Evolutionary conservation across 805 yeast species (phyloP).

Genomic region (Pichia nanzhaoensis): DNA sequence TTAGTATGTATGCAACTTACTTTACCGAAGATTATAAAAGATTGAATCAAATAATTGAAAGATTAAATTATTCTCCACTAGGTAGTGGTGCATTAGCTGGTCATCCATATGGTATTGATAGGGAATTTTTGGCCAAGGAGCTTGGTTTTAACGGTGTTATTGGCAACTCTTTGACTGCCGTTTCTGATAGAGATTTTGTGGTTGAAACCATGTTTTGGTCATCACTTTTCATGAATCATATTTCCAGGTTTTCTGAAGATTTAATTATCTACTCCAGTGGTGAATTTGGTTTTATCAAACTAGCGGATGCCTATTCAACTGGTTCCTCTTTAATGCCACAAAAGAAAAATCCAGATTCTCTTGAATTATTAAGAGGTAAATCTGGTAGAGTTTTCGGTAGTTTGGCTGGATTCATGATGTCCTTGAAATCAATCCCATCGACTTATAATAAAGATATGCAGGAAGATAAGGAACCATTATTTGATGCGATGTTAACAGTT

Average conservation of each 20-base stretch:
- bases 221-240: conserved; percentile 88
- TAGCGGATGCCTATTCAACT: conserved; percentile 97
- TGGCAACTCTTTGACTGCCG: conserved; percentile 96
- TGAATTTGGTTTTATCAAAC: conserved; percentile 88
- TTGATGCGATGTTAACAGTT: conserved; percentile 83
- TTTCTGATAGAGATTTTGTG: conserved; percentile 95
- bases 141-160: conserved; percentile 80
- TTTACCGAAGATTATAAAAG: conserved; percentile 87
- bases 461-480: conserved; percentile 98
- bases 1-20: conserved; percentile 90
- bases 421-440: conserved; percentile 94
- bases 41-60: conserved; percentile 66
- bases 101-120: conserved; percentile 97
- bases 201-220: conserved; percentile 96
- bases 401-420: conserved; percentile 92
- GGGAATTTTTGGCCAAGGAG: conserved; percentile 77
- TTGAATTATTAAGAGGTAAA: conserved; percentile 93
- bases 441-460: conserved; percentile 98
- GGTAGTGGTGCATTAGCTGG: conserved; percentile 99
- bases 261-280: conserved; percentile 94
- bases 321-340: conserved; percentile 99
- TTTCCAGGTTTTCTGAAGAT: conserved; percentile 92
- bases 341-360: conserved; percentile 95
- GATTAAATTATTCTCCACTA: conserved; percentile 84
- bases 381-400: conserved; percentile 97